A percentile compares a stretch with the other conserved stretches of the same genome.
Conservation (phyloP, 1,284 basidiomycete species). For the Marasmius oreades region DNA sequence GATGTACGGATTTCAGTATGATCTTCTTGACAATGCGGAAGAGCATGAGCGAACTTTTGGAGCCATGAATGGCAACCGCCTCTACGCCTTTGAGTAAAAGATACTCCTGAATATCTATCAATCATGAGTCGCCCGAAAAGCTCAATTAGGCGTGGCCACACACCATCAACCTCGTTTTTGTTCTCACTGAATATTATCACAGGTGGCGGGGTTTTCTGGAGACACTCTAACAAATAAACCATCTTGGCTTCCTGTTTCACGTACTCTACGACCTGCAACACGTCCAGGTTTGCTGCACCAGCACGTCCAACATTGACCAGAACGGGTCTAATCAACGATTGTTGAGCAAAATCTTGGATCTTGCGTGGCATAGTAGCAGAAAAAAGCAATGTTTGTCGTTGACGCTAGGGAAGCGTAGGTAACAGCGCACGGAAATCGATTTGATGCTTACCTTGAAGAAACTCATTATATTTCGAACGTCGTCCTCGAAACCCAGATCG, state of each 20-base stretch:
- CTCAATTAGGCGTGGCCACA: constrained; percentile 18
- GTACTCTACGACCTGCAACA: constrained; percentile 97
- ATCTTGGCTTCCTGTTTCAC: constrained; percentile 99
- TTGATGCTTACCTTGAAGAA: constrained; percentile 81
- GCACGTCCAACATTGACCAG: constrained; percentile 98
- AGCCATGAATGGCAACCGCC: constrained; percentile 98
- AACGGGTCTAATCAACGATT: constrained; percentile 89
- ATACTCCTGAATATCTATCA: constrained; percentile 94
- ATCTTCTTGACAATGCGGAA: background rate
- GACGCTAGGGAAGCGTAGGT: constrained; percentile 51
- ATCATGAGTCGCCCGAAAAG: background rate
- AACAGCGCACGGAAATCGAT: background rate
- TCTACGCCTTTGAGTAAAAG: constrained; percentile 95
- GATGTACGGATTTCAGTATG: constrained; percentile 10
- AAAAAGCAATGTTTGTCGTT: constrained; percentile 96
- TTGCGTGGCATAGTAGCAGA: constrained; percentile 99
- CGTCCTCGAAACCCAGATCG: constrained; percentile 98
- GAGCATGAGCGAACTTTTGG: constrained; percentile 67
- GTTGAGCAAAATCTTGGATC: constrained; percentile 97
- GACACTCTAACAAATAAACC: constrained; percentile 95
- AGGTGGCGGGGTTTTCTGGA: constrained; percentile 98
- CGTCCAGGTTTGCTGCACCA: constrained; percentile 95
- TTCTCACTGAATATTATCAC: constrained; percentile 99
- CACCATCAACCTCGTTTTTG: constrained; percentile 98
- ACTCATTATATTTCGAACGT: constrained; percentile 97